phyloP scores from a whole-genome alignment of 306 rosid genomes.

The Ormosia emarginata region DNA sequence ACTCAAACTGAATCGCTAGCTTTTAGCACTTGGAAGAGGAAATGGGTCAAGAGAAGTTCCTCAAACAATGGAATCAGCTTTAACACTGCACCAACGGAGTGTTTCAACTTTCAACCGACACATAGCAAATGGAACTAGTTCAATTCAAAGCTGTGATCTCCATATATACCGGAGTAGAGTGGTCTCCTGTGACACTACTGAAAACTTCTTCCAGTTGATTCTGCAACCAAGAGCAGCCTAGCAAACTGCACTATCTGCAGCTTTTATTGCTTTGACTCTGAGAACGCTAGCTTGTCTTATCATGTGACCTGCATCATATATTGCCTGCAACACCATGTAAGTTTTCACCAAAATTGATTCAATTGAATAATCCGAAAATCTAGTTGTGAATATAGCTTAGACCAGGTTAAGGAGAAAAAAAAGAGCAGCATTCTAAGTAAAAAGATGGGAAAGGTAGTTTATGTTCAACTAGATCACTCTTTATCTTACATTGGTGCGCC shows the following conservation, averaged over 20 bases:
- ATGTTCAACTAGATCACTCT: too few relatives aligned
- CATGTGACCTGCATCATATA: too few relatives aligned
- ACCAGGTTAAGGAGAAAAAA: neutral
- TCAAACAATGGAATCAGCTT: conserved; percentile 39
- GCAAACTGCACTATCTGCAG: too few relatives aligned
- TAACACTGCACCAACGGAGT: conserved; percentile 34
- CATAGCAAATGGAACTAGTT: conserved; percentile 54
- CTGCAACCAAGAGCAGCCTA: too few relatives aligned
- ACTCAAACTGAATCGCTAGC: conserved; percentile 54
- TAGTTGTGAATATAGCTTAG: neutral
- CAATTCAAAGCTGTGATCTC: conserved; percentile 71
- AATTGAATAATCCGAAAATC: neutral
- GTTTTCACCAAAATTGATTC: neutral
- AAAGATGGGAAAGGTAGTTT: neutral
- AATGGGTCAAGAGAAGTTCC: conserved; percentile 46
- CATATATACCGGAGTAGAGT: conserved; percentile 76
- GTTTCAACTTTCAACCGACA: conserved; percentile 39
- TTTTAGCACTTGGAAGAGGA: conserved; percentile 49
- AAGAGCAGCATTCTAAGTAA: neutral
- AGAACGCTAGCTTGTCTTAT: too few relatives aligned
- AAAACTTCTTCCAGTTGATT: conserved; percentile 39
- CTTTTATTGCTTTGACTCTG: too few relatives aligned
- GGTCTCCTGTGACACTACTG: conserved; percentile 66
- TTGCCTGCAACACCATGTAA: conserved; percentile 26
- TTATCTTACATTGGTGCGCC: neutral